Base-by-base conservation (phyloP, 1,139 yeast species). In the Suhomyces ambrosiae region DNA sequence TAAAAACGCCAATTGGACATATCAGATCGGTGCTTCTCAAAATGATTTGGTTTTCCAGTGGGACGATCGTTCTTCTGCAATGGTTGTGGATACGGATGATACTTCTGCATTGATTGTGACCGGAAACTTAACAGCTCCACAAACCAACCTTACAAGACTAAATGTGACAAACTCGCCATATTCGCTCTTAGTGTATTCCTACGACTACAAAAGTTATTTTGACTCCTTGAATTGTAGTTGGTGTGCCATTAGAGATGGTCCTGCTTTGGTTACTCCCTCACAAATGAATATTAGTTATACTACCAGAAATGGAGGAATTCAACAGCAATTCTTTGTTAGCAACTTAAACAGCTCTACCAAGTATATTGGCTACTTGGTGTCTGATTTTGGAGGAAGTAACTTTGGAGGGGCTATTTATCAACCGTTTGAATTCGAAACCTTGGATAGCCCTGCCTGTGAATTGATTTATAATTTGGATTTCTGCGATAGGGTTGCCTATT, bases 401-500 rank as follows among this genome's bases (percentile, higher is more conserved):
- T 67, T 64, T 30, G 92, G 95, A 4, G 95, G 96, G 3, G 73
- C 80, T 2, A 71, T 86, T 0, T 87, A 79, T 52, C 62, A 68
- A 16, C 76, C 74, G 10, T 76, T 84, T 41, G 61, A 64, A 35
- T 86, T 90, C 52, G 70, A 73, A 16, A 86, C 96, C 2, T 70
- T 80, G 55, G 61, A 61, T 4, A 58, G 63, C 3, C 63, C 68
- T 19, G 75, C 86, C 2, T 92, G 98, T 57, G 79, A 84, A 44
- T 64, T 90, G 37, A 76, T 89, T 16, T 87, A 77, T 58, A 85
- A 80, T 42, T 65, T 92, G 38, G 81, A 77, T 1, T 88, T 90
- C 54, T 92, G 98, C 60, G 61, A 71, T 23, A 78, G 79, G 35
- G 94, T 90, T 23, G 95, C 96, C 0, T 92, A 89, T 60, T 76